phyloP scores from a whole-genome alignment of 345 rosid species.

The Salix suchowensis region DNA sequence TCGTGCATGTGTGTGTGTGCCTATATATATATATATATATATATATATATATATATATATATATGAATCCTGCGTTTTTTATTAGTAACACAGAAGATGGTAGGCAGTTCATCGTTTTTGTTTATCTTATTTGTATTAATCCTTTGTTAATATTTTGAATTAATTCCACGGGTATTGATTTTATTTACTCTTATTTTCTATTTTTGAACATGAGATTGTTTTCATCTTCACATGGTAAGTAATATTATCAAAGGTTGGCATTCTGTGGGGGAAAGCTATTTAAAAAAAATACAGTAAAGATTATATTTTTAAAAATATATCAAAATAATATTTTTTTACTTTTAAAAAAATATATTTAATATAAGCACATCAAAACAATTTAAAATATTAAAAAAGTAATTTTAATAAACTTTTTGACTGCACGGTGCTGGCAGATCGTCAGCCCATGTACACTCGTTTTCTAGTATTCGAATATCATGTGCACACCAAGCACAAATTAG shows the following conservation, averaged over 20 bases:
- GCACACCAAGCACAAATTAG: constrained; percentile 11
- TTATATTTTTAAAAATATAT: too few species aligned
- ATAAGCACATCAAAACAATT: too few species aligned
- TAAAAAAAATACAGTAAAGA: too few species aligned
- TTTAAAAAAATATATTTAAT: too few species aligned
- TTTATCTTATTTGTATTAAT: background rate
- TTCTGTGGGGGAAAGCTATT: too few species aligned
- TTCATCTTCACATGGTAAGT: background rate
- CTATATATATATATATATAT: background rate
- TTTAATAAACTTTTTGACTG: too few species aligned
- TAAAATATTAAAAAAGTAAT: too few species aligned
- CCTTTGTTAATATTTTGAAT: background rate
- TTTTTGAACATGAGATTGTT: background rate
- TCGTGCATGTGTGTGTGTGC: too few species aligned
- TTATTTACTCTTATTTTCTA: background rate
- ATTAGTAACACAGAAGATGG: background rate
- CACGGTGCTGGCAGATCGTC: too few species aligned
- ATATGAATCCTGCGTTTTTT: background rate
- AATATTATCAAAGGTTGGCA: too few species aligned
- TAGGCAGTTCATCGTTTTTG: background rate
- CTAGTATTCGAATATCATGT: background rate
- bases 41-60: background rate
- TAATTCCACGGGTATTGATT: background rate
- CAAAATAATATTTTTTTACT: too few species aligned
- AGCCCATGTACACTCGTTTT: too few species aligned